Conservation (phyloP, 73 alveolate species). For the Blepharisma stoltei region DNA sequence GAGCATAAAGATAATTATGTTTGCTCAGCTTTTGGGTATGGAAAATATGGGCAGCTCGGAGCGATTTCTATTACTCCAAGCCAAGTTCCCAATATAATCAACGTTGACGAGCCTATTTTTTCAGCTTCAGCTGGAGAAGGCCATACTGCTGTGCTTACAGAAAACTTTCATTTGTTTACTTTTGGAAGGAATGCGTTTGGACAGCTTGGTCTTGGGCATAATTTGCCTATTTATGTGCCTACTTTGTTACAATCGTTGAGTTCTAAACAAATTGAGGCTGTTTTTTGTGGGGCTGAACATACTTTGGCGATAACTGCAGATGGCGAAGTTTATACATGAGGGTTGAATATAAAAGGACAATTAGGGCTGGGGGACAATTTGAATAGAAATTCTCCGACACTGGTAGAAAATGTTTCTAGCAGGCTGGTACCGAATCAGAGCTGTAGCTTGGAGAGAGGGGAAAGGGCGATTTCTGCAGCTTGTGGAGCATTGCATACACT, state of each 20-base stretch:
- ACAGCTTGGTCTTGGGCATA: constrained; percentile 88
- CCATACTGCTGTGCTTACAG: constrained; percentile 66
- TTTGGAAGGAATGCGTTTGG: constrained; percentile 89
- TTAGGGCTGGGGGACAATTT: constrained; percentile 48
- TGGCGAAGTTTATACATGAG: constrained; percentile 71
- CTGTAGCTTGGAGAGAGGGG: constrained; percentile 51
- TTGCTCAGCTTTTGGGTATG: constrained; percentile 19
- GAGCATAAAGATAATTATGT: neutral
- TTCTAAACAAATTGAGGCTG: constrained; percentile 38
- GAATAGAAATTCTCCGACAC: constrained; percentile 11
- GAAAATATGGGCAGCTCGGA: constrained; percentile 13
- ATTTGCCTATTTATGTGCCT: constrained; percentile 40
- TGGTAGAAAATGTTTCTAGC: constrained; percentile 40
- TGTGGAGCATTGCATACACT: constrained; percentile 87
- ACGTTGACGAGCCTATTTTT: neutral
- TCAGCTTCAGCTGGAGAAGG: constrained; percentile 67
- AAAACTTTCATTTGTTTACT: constrained; percentile 75
- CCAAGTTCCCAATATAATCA: neutral
- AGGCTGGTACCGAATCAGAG: constrained; percentile 36
- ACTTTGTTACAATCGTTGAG: constrained; percentile 41
- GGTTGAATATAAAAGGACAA: constrained; percentile 59
- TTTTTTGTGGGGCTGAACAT: constrained; percentile 63
- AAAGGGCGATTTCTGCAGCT: constrained; percentile 64
- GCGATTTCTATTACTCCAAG: neutral
- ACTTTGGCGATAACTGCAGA: constrained; percentile 54